Conservation (phyloP, 345 rosid species). For the Camelina neglecta region DNA sequence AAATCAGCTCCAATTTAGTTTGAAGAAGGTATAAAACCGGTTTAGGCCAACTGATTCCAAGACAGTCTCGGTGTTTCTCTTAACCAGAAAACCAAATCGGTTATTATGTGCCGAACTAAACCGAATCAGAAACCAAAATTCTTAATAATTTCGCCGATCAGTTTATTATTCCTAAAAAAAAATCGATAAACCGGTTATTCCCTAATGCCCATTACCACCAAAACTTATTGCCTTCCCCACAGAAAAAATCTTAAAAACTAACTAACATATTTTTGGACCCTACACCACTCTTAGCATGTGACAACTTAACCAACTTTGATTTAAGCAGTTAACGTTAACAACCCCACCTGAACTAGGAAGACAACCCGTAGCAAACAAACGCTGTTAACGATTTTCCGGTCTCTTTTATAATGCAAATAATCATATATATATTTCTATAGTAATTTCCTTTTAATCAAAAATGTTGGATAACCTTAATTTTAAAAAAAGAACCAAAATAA, state of each 20-base stretch:
- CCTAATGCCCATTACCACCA: too few relatives aligned
- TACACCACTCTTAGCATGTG: conserved; percentile 33
- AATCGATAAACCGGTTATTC: too few relatives aligned
- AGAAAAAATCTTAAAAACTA: conserved; percentile 20
- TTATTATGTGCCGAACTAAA: too few relatives aligned
- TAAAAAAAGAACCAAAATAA: too few relatives aligned
- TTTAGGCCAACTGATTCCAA: conserved; percentile 3
- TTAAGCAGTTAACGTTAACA: conserved; percentile 24
- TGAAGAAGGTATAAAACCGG: not conserved
- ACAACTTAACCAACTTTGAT: conserved; percentile 28
- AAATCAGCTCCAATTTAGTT: not conserved
- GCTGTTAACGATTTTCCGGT: conserved; percentile 19
- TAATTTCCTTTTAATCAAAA: too few relatives aligned
- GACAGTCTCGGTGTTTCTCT: not conserved
- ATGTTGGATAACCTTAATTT: too few relatives aligned
- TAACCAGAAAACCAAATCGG: too few relatives aligned
- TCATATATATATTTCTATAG: too few relatives aligned
- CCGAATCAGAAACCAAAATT: too few relatives aligned
- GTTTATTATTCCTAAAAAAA: too few relatives aligned
- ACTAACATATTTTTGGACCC: conserved; percentile 18
- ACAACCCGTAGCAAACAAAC: conserved; percentile 24
- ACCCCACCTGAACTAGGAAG: conserved; percentile 32
- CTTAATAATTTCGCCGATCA: too few relatives aligned
- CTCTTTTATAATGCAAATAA: not conserved
- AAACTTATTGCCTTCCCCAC: not conserved